These are phyloP conservation scores for Kuraishia cidri DNA, from an alignment of 805 yeast genomes.

Conservation along the genomic window DNA sequence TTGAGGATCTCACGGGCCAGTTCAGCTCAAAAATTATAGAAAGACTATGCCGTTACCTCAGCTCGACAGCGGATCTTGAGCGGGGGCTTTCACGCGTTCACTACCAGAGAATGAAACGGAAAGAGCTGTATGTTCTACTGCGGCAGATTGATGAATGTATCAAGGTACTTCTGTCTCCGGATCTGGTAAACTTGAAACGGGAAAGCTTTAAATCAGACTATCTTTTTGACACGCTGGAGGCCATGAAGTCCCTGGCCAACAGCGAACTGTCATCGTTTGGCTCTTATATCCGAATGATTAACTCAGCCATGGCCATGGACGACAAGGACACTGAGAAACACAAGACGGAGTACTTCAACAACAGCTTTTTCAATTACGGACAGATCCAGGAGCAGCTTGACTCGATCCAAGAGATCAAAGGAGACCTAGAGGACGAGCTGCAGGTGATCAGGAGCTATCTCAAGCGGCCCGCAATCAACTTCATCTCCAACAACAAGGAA, in stretches of 20 bases:
- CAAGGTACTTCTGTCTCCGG: conserved; percentile 17
- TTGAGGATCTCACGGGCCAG: conserved; percentile 33
- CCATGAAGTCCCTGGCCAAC: conserved; percentile 7
- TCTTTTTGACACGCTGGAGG: conserved; percentile 11
- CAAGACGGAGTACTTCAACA: conserved; percentile 32
- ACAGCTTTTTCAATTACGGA: conserved; percentile 28
- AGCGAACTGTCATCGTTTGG: conserved; percentile 16
- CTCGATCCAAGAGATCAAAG: conserved; percentile 32
- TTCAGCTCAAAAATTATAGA: conserved; percentile 28
- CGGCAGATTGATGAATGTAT: conserved; percentile 30
- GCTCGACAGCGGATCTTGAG: conserved; percentile 45
- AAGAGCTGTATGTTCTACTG: conserved; percentile 49
- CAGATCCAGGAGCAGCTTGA: conserved; percentile 28
- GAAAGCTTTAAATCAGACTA: conserved; percentile 11
- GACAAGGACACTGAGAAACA: conserved; percentile 37
- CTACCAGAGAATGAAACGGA: conserved; percentile 48
- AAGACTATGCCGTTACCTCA: conserved; percentile 15
- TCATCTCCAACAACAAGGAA: conserved; percentile 48
- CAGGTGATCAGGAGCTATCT: conserved; percentile 30
- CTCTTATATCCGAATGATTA: conserved; percentile 37
- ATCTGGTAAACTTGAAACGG: neutral
- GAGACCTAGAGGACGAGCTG: conserved; percentile 45
- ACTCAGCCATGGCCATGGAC: conserved; percentile 41
- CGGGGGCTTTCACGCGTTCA: conserved; percentile 48
- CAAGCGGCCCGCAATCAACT: conserved; percentile 49